A percentile compares a stretch with the other conserved stretches of the same genome.
phyloP scores from a whole-genome alignment of 2,329 filamentous ascomycete genomes.

The Pseudodiploospora longispora region DNA sequence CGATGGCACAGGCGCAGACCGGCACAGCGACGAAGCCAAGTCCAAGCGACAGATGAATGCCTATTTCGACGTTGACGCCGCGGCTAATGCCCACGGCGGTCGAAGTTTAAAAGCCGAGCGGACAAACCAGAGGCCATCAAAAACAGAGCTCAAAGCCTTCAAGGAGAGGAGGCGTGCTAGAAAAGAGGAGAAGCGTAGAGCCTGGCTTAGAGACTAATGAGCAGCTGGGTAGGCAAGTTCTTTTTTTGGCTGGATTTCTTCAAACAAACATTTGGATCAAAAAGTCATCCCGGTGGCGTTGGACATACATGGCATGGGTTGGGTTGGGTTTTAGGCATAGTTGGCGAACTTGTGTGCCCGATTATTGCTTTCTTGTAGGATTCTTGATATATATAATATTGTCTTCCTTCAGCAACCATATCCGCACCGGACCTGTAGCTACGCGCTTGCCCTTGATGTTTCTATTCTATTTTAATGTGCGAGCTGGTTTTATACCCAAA shows the following conservation, averaged over 20 bases:
- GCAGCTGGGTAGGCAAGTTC: neutral
- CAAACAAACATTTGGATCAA: too few relatives aligned
- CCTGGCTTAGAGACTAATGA: constrained; percentile 76
- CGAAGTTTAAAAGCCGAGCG: constrained; percentile 87
- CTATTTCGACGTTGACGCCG: constrained; percentile 92
- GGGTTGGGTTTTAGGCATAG: neutral
- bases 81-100: constrained; percentile 84
- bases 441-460: neutral
- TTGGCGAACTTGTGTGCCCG: too few relatives aligned
- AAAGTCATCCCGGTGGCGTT: neutral
- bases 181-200: constrained; percentile 90
- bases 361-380: too few relatives aligned
- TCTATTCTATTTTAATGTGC: neutral
- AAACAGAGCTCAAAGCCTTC: constrained; percentile 82
- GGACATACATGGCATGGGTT: neutral
- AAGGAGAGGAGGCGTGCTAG: constrained; percentile 81
- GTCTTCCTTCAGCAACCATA: too few relatives aligned
- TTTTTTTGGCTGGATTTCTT: constrained; percentile 3
- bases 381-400: too few relatives aligned
- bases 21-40: constrained; percentile 82
- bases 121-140: constrained; percentile 72
- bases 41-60: constrained; percentile 81
- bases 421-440: too few relatives aligned
- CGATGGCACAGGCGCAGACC: constrained; percentile 58
- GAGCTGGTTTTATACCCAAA: neutral